Conservation (phyloP, 306 rosid genomes). For the Cucurbita argyrosperma region DNA sequence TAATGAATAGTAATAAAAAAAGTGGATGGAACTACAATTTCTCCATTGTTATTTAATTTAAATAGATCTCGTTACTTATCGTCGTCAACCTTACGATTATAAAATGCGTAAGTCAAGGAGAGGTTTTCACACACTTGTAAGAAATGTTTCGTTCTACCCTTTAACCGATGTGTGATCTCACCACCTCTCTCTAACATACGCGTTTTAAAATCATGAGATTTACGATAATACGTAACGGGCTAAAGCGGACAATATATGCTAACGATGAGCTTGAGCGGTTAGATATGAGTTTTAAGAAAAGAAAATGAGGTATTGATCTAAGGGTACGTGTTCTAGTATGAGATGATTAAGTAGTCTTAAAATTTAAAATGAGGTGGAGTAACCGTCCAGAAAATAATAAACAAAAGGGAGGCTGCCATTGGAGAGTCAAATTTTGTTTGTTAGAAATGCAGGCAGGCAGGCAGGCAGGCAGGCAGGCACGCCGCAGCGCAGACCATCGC, state of each 20-base stretch:
- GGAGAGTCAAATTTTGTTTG: not conserved
- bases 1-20: not conserved
- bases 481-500: not conserved
- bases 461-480: not conserved
- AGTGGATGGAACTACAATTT: not conserved
- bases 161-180: no score
- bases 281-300: no score
- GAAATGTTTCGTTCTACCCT: no score
- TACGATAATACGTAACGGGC: no score
- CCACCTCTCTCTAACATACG: no score
- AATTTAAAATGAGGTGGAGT: not conserved
- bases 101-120: no score
- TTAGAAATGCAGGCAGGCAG: not conserved
- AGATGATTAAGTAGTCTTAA: not conserved
- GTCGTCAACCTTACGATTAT: no score
- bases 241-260: no score
- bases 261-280: no score
- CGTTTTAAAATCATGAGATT: no score
- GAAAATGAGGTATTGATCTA: not conserved
- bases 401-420: not conserved
- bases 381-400: not conserved
- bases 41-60: not conserved
- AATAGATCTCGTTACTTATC: not conserved
- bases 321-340: not conserved
- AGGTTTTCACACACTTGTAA: no score